phyloP scores from a whole-genome alignment of 1,284 basidiomycete genomes.

The Cryptococcus sp. region DNA sequence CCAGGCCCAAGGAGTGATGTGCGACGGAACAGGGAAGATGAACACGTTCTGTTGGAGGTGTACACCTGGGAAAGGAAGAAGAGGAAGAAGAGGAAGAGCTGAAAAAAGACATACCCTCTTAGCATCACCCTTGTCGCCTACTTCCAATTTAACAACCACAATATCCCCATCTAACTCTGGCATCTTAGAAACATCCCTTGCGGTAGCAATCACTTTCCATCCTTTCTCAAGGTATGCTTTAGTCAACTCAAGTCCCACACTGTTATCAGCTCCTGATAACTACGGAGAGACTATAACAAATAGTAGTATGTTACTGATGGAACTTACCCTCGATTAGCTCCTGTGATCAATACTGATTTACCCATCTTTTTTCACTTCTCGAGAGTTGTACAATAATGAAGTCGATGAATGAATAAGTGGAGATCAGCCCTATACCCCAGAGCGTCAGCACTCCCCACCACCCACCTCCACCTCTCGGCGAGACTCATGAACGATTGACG shows the following conservation, averaged over 20 bases:
- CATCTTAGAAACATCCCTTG: constrained; percentile 10
- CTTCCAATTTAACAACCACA: constrained; percentile 7
- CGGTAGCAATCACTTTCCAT: constrained; percentile 17
- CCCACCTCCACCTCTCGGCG: too few species aligned
- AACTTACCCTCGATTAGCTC: constrained; percentile 8
- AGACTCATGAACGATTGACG: too few species aligned
- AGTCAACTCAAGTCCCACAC: constrained; percentile 14
- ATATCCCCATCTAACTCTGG: constrained; percentile 8
- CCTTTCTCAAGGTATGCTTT: constrained; percentile 9
- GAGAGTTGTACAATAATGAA: too few species aligned
- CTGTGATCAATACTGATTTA: constrained; percentile 5
- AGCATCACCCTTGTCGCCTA: constrained; percentile 6
- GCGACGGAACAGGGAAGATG: too few species aligned
- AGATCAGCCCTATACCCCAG: too few species aligned
- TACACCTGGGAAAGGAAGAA: too few species aligned
- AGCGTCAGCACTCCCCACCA: too few species aligned
- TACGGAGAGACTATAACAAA: neutral
- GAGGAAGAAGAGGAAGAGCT: neutral
- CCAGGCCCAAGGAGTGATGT: too few species aligned
- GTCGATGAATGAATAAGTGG: too few species aligned
- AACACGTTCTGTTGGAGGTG: too few species aligned
- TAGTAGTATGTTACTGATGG: neutral
- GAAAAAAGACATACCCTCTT: constrained; percentile 8
- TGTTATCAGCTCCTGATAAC: neutral
- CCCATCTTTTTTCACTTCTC: too few species aligned